Evolutionary conservation across 177 flowering plant genomes (phyloP).

Genomic region (Vitis hybrid): DNA sequence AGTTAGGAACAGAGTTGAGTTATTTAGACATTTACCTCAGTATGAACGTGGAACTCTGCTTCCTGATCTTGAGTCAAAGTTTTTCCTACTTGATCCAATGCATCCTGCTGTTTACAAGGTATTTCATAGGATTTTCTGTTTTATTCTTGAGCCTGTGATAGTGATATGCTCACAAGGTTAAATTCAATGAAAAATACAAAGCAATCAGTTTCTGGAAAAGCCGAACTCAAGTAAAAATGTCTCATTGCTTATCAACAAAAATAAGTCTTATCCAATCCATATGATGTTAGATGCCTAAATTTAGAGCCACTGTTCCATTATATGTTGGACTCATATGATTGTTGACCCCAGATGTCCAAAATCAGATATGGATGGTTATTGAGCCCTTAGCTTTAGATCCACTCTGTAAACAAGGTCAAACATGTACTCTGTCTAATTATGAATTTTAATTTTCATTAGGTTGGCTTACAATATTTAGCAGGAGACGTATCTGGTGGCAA

Average conservation of each 20-base stretch:
- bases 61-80: slow-evolving; percentile 60
- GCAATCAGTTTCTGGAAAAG: no score
- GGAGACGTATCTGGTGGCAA: slow-evolving; percentile 87
- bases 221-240: background rate
- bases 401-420: background rate
- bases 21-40: slow-evolving; percentile 69
- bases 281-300: background rate
- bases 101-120: slow-evolving; percentile 74
- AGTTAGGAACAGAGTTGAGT: slow-evolving; percentile 56
- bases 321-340: background rate
- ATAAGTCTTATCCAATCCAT: background rate
- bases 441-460: slow-evolving; percentile 44
- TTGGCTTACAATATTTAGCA: slow-evolving; percentile 71
- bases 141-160: background rate
- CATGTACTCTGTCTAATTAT: background rate
- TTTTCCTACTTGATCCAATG: slow-evolving; percentile 56
- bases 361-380: background rate
- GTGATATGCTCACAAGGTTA: background rate
- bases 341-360: background rate
- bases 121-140: background rate
- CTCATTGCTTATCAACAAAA: background rate
- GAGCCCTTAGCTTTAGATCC: background rate
- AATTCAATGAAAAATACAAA: background rate
- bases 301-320: background rate
- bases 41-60: slow-evolving; percentile 69